phyloP scores from a whole-genome alignment of 2,329 filamentous ascomycete species.

The Endocalyx cinctus region DNA sequence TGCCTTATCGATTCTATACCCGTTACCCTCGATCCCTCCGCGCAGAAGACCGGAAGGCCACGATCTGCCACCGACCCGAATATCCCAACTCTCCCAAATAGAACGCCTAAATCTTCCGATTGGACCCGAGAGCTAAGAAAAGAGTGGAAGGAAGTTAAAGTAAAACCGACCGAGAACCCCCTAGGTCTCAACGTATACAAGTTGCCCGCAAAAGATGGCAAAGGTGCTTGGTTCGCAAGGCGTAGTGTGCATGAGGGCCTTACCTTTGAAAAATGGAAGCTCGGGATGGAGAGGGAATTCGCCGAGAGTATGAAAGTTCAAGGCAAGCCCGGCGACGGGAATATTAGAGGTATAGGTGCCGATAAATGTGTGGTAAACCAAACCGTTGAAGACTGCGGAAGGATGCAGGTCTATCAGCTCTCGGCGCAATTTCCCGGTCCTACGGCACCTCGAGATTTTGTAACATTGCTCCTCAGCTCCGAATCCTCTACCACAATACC shows the following conservation, averaged over 20 bases:
- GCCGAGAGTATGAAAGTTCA: conserved; percentile 68
- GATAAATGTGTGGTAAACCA: conserved; percentile 67
- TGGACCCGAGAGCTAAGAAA: conserved; percentile 59
- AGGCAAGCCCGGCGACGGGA: conserved; percentile 65
- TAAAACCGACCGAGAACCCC: conserved; percentile 68
- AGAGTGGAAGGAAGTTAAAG: conserved; percentile 82
- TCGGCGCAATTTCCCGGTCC: conserved; percentile 89
- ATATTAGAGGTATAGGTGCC: conserved; percentile 79
- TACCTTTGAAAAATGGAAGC: conserved; percentile 72
- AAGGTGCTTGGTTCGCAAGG: conserved; percentile 85
- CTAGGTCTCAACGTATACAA: conserved; percentile 76
- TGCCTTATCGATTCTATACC: conserved; percentile 75
- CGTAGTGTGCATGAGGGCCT: conserved; percentile 77
- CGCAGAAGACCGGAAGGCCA: conserved; percentile 38
- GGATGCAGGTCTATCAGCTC: conserved; percentile 73
- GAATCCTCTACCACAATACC: conserved; percentile 46
- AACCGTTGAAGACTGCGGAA: conserved; percentile 53
- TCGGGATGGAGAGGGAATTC: conserved; percentile 75
- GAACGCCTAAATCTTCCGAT: conserved; percentile 45
- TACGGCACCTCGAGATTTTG: conserved; percentile 82
- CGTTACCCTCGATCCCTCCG: conserved; percentile 37
- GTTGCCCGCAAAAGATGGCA: conserved; percentile 70
- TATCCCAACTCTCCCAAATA: conserved; percentile 37
- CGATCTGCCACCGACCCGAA: conserved; percentile 56
- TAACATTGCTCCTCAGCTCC: conserved; percentile 71